Conservation (phyloP, 306 rosid species). For the Dalbergia oliveri region DNA sequence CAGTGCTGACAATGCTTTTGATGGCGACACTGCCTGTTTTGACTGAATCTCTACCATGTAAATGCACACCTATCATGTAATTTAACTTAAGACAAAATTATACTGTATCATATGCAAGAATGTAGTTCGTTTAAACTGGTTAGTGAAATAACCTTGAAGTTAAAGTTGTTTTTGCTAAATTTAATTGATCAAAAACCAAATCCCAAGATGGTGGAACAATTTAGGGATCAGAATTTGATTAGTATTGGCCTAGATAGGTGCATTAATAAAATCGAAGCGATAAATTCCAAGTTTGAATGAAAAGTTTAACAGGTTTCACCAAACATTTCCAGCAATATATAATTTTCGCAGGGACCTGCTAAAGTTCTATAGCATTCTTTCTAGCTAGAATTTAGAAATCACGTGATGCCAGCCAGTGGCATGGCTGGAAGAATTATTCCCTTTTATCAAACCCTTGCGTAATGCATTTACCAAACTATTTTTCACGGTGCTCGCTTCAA, state of each 20-base stretch:
- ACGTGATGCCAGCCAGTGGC: conserved; percentile 40
- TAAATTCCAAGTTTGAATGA: not conserved
- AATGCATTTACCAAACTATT: conserved; percentile 14
- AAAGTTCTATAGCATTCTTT: not conserved
- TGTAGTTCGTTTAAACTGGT: no score
- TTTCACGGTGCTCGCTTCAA: conserved; percentile 5
- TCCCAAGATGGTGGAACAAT: no score
- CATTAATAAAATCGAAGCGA: not conserved
- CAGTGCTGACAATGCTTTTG: conserved; percentile 36
- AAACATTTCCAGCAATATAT: not conserved
- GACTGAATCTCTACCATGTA: conserved; percentile 41
- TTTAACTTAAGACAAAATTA: not conserved
- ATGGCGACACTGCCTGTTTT: conserved; percentile 37
- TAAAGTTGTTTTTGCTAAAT: no score
- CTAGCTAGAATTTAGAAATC: conserved; percentile 6
- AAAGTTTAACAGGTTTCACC: no score
- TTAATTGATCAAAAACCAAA: no score
- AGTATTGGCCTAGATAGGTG: not conserved
- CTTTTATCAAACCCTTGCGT: not conserved
- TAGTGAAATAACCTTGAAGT: no score
- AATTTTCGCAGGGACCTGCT: not conserved
- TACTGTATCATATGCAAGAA: not conserved
- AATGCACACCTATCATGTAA: no score
- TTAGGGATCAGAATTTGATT: not conserved
- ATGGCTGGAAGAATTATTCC: conserved; percentile 45